Evolutionary conservation across 2,329 filamentous ascomycete genomes (phyloP), one percentile per base, ranked within the genome.

Genomic region (Neonectria neomacrospora): DNA sequence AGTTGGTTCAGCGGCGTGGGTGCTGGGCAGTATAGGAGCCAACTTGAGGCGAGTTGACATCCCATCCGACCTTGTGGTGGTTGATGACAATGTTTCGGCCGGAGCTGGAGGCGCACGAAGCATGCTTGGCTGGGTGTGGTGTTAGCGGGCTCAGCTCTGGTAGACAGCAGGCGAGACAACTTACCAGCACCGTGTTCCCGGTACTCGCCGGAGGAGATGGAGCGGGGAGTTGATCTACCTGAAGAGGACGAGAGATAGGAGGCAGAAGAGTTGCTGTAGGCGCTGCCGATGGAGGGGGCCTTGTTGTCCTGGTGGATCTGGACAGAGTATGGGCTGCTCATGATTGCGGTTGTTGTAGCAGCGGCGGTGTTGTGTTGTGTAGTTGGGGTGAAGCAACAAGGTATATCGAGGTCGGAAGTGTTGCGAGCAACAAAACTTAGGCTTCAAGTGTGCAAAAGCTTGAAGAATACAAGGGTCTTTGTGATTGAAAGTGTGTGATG

Each of bases 101-200:
- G 11, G 67, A 71, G 32, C 51, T 69, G 28, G 64, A 59, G 28
- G 74, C 71, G 55, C 66, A 42, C n/a, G 73, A 67, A 20, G 57
- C 58, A 60, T 76, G 72, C 28, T 71, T 68, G 22, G 58, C 75
- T 77, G 52, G 3, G 28, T 54, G 34, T 11, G 28, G 45, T 34
- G 68, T 76, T 65, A 73, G 71, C 60, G 54, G 65, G 59, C 42
- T n/a, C 50, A 30, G 30, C 54, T 26, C 28, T 32, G 26, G 52
- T 26, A 51, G 47, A 59, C 30, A 59, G 20, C 42, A 55, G 54
- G 48, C 51, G 47, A 30, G 63, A 68, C 76, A 62, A 68, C 76
- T 70, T 68, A 77, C 75, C 61, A 61, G 77, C 73, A 65, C 68
- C 73, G 63, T 78, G 75, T 54, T 77, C 75, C 52, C 77, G 74